Evolutionary conservation across 2,329 filamentous ascomycete species (phyloP), one percentile per base, ranked within the genome.

Genomic region (Diaporthe eres): DNA sequence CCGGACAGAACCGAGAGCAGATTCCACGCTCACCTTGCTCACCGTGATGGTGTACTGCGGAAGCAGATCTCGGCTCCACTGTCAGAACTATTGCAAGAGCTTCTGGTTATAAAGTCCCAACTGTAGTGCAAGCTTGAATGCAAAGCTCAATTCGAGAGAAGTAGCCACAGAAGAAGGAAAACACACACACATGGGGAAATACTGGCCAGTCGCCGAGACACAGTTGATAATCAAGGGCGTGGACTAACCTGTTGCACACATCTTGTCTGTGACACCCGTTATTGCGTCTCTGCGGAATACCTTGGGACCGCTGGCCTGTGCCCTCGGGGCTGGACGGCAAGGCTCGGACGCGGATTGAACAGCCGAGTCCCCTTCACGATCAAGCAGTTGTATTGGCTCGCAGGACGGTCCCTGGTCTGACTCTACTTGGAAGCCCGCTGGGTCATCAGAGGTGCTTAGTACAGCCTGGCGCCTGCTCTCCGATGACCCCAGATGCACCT

Each of bases 11-110:
- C 17, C 47, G 72, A 74, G 57, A 51, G 71, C 70, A 10, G 37
- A 44, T 49, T 34, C 71, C 60, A 10, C 44, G 78, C 86, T 79
- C 80, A 91, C 90, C 90, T 87, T 94, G 91, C 80, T 92, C 89
- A 73, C 92, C 92, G 79, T 94, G 92, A 79, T 95, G 93, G 77
- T 93, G 92, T 31, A 95, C 86, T 8, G 90, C 88, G 0, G 91
- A 92, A 3, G 88, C 84, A 39, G 90, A 91, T 71, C 90, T 88
- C 9, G 93, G 91, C 78, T 91, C 90, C 2, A 92, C 90, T 53
- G 92, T 89, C 83, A 94, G 87, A 13, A 94, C 90, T 90, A 78
- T 74, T 71, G 63, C 72, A 77, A 61, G 42, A 34, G 58, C 42
- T 75, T 76, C 77, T 75, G 75, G 79, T 83, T 79, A 81, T 77